A percentile compares a stretch with the other conserved stretches of the same genome.
Conservation (phyloP, 2,329 filamentous ascomycete species). For the Elsinoe necatrix region DNA sequence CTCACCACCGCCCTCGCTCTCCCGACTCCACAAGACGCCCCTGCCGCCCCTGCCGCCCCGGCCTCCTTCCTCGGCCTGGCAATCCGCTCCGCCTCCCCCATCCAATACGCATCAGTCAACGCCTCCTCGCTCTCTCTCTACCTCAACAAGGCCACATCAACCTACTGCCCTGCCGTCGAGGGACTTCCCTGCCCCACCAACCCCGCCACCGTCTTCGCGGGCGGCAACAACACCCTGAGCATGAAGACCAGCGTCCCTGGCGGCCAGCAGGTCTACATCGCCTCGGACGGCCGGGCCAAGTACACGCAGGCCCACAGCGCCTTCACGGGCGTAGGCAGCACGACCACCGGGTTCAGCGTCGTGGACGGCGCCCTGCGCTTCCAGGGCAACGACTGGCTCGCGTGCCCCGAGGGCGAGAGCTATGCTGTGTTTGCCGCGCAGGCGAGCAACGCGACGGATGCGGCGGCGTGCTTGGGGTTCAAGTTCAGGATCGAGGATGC, state of each 20-base stretch:
- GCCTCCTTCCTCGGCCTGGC: conserved; percentile 20
- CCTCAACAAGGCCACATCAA: conserved; percentile 9
- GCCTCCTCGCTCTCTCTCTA: conserved; percentile 14
- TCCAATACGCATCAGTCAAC: conserved; percentile 21
- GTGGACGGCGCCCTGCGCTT: conserved; percentile 15
- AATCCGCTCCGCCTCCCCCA: conserved; percentile 19
- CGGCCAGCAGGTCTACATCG: conserved; percentile 18
- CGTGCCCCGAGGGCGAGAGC: conserved; percentile 13
- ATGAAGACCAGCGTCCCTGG: conserved; percentile 16
- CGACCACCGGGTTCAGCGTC: conserved; percentile 15
- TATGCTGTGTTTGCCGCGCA: conserved; percentile 16
- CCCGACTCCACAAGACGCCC: conserved; percentile 16
- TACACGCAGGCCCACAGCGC: conserved; percentile 17
- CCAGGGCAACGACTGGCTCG: conserved; percentile 16
- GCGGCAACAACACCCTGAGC: conserved; percentile 17
- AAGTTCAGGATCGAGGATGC: conserved; percentile 6
- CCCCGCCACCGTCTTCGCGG: conserved; percentile 18
- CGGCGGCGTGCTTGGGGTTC: conserved; percentile 15
- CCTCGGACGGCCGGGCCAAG: conserved; percentile 4
- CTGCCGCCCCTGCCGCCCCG: conserved; percentile 11
- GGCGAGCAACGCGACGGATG: neutral
- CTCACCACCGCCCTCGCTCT: conserved; percentile 4
- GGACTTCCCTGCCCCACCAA: conserved; percentile 15
- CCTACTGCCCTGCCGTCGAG: conserved; percentile 12
- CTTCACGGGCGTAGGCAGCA: conserved; percentile 4